phyloP scores from a whole-genome alignment of 129 eudicot species.

The Escallonia rubra region DNA sequence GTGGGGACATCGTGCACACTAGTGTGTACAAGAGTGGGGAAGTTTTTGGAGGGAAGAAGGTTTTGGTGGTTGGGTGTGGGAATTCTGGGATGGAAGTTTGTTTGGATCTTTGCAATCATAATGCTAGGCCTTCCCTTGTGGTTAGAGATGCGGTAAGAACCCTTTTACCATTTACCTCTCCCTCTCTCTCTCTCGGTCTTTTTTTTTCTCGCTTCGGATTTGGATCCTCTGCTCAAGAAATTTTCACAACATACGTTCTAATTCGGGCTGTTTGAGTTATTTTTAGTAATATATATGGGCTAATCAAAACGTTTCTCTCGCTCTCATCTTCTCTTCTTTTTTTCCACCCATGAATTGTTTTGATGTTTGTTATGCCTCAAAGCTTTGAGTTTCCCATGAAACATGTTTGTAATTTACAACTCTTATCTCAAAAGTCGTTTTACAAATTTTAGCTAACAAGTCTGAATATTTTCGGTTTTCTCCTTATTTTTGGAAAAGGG shows the following conservation, averaged over 20 bases:
- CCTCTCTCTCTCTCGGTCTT: background rate
- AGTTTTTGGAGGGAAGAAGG: constrained; percentile 58
- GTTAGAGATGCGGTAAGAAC: constrained; percentile 77
- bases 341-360: background rate
- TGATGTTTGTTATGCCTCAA: background rate
- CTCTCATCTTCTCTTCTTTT: too few species aligned
- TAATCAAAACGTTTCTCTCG: background rate
- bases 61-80: constrained; percentile 95
- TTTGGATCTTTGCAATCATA: constrained; percentile 82
- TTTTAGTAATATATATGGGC: too few species aligned
- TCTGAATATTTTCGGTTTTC: too few species aligned
- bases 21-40: constrained; percentile 68
- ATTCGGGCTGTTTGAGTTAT: too few species aligned
- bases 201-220: background rate
- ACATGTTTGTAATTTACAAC: too few species aligned
- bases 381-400: too few species aligned
- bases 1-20: constrained; percentile 62
- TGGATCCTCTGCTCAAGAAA: too few species aligned
- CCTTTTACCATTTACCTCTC: background rate
- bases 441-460: too few species aligned
- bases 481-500: too few species aligned
- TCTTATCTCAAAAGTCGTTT: too few species aligned
- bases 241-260: too few species aligned
- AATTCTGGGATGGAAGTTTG: constrained; percentile 99
- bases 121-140: constrained; percentile 84